Evolutionary conservation across 108 stramenopile species (phyloP).

Genomic region (Cyclotella cryptica): DNA sequence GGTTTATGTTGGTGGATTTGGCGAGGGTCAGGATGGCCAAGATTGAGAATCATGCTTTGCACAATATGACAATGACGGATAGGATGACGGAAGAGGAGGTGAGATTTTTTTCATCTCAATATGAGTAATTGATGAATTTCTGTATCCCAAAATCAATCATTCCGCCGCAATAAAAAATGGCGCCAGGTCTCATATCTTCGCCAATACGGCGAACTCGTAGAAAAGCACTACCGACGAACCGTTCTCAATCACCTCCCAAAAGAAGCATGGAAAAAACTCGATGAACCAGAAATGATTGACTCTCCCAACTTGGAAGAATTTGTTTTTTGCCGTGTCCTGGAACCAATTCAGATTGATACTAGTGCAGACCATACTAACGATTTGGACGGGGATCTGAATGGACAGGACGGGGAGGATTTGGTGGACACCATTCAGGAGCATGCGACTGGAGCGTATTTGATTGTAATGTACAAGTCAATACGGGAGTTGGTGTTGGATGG

Average conservation of each 20-base stretch:
- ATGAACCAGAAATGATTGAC: constrained; percentile 79
- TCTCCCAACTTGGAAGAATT: constrained; percentile 68
- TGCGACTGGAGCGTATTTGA: constrained; percentile 55
- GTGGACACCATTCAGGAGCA: constrained; percentile 61
- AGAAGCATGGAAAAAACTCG: constrained; percentile 73
- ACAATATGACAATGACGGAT: constrained; percentile 67
- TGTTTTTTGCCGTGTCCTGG: constrained; percentile 65
- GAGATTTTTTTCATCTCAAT: constrained; percentile 9
- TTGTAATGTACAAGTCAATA: constrained; percentile 66
- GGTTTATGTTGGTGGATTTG: constrained; percentile 77
- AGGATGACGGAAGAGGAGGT: constrained; percentile 76
- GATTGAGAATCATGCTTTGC: constrained; percentile 76
- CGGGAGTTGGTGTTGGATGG: constrained; percentile 62
- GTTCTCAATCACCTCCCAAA: constrained; percentile 72
- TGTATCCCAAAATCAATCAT: neutral
- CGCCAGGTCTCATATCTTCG: constrained; percentile 48
- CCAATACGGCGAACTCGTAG: constrained; percentile 67
- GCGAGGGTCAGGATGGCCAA: constrained; percentile 69
- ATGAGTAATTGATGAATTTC: neutral
- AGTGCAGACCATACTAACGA: constrained; percentile 37
- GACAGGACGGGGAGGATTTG: constrained; percentile 57
- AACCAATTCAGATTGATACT: constrained; percentile 56
- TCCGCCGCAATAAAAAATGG: neutral
- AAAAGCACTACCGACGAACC: constrained; percentile 65
- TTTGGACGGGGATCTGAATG: constrained; percentile 11